Evolutionary conservation across 2,329 filamentous ascomycete genomes (phyloP).

Genomic region (Penicillium crustosum): DNA sequence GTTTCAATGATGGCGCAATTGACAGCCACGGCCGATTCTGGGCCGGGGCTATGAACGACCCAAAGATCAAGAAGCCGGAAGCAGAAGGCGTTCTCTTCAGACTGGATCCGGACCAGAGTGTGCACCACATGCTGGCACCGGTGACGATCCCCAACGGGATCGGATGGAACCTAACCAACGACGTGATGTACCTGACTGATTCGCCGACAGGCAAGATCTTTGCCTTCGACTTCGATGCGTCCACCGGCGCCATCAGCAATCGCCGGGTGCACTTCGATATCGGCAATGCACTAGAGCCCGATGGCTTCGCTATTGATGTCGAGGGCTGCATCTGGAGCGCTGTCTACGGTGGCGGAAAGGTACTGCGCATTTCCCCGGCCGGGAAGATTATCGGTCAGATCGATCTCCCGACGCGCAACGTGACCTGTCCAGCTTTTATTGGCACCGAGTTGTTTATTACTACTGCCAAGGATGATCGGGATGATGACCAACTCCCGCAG

Average conservation of each 20-base stretch:
- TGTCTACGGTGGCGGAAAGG: slow-evolving; percentile 73
- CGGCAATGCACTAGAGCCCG: slow-evolving; percentile 64
- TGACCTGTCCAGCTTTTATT: slow-evolving; percentile 78
- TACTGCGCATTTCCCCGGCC: slow-evolving; percentile 69
- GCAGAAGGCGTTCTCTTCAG: slow-evolving; percentile 69
- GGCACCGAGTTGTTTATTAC: slow-evolving; percentile 77
- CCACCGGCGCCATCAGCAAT: slow-evolving; percentile 65
- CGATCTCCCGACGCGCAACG: slow-evolving; percentile 71
- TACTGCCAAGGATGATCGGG: slow-evolving; percentile 67
- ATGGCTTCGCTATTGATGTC: slow-evolving; percentile 80
- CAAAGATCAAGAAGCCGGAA: slow-evolving; percentile 56
- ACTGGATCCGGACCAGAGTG: slow-evolving; percentile 62
- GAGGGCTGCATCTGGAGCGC: slow-evolving; percentile 89
- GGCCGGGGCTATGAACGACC: slow-evolving; percentile 84
- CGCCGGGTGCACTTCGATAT: slow-evolving; percentile 72
- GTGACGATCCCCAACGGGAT: slow-evolving; percentile 83
- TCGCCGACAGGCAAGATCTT: slow-evolving; percentile 69
- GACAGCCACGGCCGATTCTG: slow-evolving; percentile 81
- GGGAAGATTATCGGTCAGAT: slow-evolving; percentile 75
- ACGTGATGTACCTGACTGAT: slow-evolving; percentile 80
- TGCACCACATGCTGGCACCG: slow-evolving; percentile 60
- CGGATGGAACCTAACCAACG: slow-evolving; percentile 72
- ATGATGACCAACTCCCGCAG: slow-evolving; percentile 58
- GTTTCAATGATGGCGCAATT: slow-evolving; percentile 78
- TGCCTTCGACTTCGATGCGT: slow-evolving; percentile 69